Conservation (phyloP, 1,139 yeast genomes). For the Candida mesenterica region DNA sequence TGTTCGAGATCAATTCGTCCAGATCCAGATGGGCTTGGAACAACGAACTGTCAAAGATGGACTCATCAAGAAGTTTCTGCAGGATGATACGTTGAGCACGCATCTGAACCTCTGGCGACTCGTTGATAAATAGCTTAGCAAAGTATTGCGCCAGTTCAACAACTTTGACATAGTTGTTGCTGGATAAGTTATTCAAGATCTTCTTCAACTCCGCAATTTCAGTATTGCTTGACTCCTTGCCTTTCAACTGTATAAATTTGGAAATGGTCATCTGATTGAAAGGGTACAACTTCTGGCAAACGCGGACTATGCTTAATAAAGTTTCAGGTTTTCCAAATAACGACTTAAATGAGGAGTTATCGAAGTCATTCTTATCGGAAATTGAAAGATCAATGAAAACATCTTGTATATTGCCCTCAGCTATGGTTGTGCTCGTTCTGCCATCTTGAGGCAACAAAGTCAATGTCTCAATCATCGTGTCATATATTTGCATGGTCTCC, state of each 20-base stretch:
- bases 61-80: slow-evolving; percentile 1
- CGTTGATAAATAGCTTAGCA: slow-evolving; percentile 4
- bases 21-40: background rate
- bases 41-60: background rate
- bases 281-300: slow-evolving; percentile 43
- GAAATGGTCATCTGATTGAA: slow-evolving; percentile 40
- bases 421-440: background rate
- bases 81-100: background rate
- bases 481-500: slow-evolving; percentile 32
- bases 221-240: slow-evolving; percentile 9
- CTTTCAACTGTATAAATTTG: slow-evolving; percentile 32
- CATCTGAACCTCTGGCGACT: background rate
- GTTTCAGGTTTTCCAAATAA: slow-evolving; percentile 6
- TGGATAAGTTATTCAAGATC: slow-evolving; percentile 31
- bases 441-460: slow-evolving; percentile 2
- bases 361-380: background rate
- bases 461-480: slow-evolving; percentile 27
- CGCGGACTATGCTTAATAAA: slow-evolving; percentile 25
- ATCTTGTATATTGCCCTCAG: background rate
- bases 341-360: background rate
- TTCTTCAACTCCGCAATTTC: slow-evolving; percentile 11
- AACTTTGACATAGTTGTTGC: slow-evolving; percentile 27
- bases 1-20: slow-evolving; percentile 2
- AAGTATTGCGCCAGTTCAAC: slow-evolving; percentile 7
- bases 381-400: background rate